Conservation (phyloP, 805 yeast species). For the Candida koratica region DNA sequence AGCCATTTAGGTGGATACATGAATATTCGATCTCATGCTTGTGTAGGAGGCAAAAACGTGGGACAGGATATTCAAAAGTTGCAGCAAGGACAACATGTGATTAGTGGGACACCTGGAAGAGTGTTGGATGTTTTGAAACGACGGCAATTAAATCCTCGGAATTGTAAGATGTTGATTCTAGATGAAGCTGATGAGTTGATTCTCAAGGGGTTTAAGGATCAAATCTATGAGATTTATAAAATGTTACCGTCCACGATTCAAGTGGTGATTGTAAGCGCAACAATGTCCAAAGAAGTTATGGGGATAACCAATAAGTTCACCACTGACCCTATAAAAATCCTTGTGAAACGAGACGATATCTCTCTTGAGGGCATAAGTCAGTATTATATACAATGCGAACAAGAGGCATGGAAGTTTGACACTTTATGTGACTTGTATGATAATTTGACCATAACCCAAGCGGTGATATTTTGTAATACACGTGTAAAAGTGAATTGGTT, state of each 20-base stretch:
- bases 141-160: slow-evolving; percentile 66
- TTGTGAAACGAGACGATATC: slow-evolving; percentile 91
- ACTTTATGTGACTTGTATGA: slow-evolving; percentile 93
- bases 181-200: slow-evolving; percentile 98
- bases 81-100: slow-evolving; percentile 79
- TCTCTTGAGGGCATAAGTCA: slow-evolving; percentile 94
- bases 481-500: slow-evolving; percentile 92
- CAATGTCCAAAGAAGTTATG: slow-evolving; percentile 86
- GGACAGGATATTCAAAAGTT: slow-evolving; percentile 76
- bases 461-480: slow-evolving; percentile 97
- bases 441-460: slow-evolving; percentile 91
- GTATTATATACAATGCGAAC: slow-evolving; percentile 83
- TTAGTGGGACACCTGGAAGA: slow-evolving; percentile 97
- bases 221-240: slow-evolving; percentile 87
- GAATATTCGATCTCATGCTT: slow-evolving; percentile 83
- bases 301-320: slow-evolving; percentile 90
- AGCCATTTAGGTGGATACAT: slow-evolving; percentile 82
- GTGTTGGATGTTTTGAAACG: slow-evolving; percentile 88
- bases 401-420: slow-evolving; percentile 92
- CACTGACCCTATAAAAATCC: slow-evolving; percentile 87
- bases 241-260: slow-evolving; percentile 80
- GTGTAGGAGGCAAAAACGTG: slow-evolving; percentile 89
- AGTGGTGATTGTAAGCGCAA: slow-evolving; percentile 93
- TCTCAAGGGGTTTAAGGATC: slow-evolving; percentile 91
- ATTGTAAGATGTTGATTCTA: slow-evolving; percentile 80